Evolutionary conservation across 179 eudicot species (phyloP).

Genomic region (Amaranthus tricolor): DNA sequence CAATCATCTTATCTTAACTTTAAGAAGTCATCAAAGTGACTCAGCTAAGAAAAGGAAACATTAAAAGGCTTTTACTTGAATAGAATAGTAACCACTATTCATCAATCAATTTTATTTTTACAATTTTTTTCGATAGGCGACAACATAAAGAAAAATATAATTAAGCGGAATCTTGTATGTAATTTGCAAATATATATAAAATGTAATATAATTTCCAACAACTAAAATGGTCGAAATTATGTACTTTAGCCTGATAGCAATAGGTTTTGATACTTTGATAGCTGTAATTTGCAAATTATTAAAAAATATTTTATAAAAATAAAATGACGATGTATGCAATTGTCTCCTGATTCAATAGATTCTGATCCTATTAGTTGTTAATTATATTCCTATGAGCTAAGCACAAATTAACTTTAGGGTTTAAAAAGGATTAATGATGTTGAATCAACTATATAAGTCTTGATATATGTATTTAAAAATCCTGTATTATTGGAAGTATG

Average conservation of each 20-base stretch:
- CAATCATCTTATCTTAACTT: slow-evolving; percentile 6
- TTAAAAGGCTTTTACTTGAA: background rate
- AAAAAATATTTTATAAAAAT: background rate
- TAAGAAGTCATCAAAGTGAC: background rate
- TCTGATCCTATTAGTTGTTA: background rate
- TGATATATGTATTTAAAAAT: background rate
- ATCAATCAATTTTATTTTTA: too few relatives aligned
- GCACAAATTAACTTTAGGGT: background rate
- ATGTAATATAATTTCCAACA: too few relatives aligned
- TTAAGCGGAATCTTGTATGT: too few relatives aligned
- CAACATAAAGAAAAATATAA: too few relatives aligned
- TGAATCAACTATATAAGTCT: background rate
- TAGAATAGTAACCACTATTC: too few relatives aligned
- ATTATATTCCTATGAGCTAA: background rate
- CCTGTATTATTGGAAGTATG: background rate
- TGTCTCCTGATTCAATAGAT: background rate
- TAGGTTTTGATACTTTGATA: too few relatives aligned
- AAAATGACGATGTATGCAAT: background rate
- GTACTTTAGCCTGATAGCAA: too few relatives aligned
- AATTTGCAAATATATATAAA: too few relatives aligned
- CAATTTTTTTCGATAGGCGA: too few relatives aligned
- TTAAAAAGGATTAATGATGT: background rate
- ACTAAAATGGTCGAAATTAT: too few relatives aligned
- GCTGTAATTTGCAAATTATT: too few relatives aligned
- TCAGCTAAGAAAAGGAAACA: background rate